phyloP scores from a whole-genome alignment of 768 basidiomycete species.

The Cubamyces lactineus region DNA sequence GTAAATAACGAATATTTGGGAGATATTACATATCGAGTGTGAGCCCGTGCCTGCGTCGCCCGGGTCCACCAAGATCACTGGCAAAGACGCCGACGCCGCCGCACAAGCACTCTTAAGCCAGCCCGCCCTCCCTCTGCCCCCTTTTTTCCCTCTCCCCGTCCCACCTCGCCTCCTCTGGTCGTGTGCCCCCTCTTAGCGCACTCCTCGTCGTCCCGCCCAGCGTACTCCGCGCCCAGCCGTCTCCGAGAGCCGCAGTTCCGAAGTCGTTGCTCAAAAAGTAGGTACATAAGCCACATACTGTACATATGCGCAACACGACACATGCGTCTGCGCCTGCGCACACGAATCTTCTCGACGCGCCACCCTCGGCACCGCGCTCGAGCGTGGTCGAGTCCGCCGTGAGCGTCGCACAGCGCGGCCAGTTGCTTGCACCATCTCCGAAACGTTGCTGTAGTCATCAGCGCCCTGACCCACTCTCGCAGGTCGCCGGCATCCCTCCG shows the following conservation, averaged over 20 bases:
- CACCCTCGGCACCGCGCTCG: constrained; percentile 2
- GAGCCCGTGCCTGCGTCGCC: too few species aligned
- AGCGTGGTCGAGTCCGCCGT: background rate
- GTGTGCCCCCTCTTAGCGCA: constrained; percentile 1
- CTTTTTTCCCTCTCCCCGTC: background rate
- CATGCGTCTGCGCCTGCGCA: constrained; percentile 14
- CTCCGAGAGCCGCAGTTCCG: background rate
- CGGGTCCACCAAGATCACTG: background rate
- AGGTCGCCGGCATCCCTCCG: constrained; percentile 1
- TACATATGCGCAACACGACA: background rate
- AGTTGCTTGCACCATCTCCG: too few species aligned
- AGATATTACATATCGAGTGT: too few species aligned
- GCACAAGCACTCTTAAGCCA: constrained; percentile 1
- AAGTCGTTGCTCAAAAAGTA: background rate
- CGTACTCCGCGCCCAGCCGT: background rate
- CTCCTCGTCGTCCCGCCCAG: background rate
- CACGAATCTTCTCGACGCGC: constrained; percentile 17
- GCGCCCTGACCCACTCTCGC: constrained; percentile 5
- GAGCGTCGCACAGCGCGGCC: background rate
- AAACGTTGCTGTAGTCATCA: background rate
- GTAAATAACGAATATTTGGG: too few species aligned
- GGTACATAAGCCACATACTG: too few species aligned
- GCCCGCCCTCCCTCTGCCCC: background rate
- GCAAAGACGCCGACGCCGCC: constrained; percentile 19
- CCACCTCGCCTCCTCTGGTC: constrained; percentile 6